phyloP scores from a whole-genome alignment of 805 yeast species.

The Candida glaebosa region DNA sequence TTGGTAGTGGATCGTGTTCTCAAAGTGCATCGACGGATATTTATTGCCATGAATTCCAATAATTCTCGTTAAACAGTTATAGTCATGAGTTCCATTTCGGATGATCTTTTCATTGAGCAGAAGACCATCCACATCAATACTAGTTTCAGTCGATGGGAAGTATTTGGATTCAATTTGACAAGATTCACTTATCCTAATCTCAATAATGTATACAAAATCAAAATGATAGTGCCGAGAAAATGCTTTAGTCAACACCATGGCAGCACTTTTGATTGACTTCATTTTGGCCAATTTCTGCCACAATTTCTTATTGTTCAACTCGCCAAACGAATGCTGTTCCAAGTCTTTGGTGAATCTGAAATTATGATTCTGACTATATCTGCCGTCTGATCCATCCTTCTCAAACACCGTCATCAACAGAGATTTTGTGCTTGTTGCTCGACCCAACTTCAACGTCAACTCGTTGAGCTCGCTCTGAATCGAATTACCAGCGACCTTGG shows the following conservation, averaged over 20 bases:
- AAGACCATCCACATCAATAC: slow-evolving; percentile 44
- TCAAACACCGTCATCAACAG: slow-evolving; percentile 47
- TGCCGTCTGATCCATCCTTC: slow-evolving; percentile 61
- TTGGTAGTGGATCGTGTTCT: slow-evolving; percentile 37
- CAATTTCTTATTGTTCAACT: slow-evolving; percentile 15
- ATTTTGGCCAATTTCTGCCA: slow-evolving; percentile 32
- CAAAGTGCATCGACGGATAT: slow-evolving; percentile 24
- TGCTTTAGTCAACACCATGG: slow-evolving; percentile 34
- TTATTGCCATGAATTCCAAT: slow-evolving; percentile 41
- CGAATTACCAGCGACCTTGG: slow-evolving; percentile 9
- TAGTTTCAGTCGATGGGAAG: slow-evolving; percentile 42
- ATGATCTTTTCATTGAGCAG: slow-evolving; percentile 35
- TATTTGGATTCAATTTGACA: slow-evolving; percentile 38
- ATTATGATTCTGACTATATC: slow-evolving; percentile 50
- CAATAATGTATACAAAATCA: slow-evolving; percentile 49
- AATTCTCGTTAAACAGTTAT: slow-evolving; percentile 42
- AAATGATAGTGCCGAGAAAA: slow-evolving; percentile 31
- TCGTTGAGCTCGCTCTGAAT: slow-evolving; percentile 26
- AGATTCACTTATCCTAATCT: slow-evolving; percentile 47
- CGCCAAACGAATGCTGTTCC: slow-evolving; percentile 7
- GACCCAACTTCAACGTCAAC: slow-evolving; percentile 40
- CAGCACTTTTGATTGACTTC: slow-evolving; percentile 44
- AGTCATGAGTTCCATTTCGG: slow-evolving; percentile 19
- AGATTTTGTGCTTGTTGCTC: slow-evolving; percentile 47
- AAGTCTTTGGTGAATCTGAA: slow-evolving; percentile 36